Conservation (phyloP, 2,329 filamentous ascomycete genomes). For the Fusarium secorum region DNA sequence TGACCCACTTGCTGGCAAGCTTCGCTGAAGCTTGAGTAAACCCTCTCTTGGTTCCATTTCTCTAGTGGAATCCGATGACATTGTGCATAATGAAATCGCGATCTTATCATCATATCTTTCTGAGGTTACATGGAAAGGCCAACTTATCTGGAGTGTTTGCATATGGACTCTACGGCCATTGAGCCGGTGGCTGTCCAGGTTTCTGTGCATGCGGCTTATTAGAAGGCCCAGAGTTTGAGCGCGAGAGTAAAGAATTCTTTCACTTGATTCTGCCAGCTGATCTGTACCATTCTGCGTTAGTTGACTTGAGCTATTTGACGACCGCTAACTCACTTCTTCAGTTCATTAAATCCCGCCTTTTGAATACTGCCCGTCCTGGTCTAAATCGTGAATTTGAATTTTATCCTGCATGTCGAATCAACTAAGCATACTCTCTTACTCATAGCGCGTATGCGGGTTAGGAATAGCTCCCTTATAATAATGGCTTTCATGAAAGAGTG, state of each 20-base stretch:
- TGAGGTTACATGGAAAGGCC: not conserved
- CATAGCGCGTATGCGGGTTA: not conserved
- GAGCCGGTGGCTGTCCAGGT: not conserved
- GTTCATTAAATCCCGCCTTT: not conserved
- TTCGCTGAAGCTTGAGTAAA: not conserved
- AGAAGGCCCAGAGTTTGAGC: not conserved
- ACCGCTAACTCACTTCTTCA: not conserved
- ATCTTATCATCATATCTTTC: not conserved
- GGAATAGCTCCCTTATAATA: not conserved
- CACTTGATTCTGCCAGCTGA: fast-evolving
- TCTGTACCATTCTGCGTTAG: not conserved
- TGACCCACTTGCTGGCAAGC: not conserved
- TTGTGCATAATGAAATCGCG: not conserved
- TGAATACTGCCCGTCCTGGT: not conserved
- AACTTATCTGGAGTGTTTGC: not conserved
- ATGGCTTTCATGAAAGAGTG: not conserved
- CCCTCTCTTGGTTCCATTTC: not conserved
- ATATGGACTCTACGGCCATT: not conserved
- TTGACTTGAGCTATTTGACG: not conserved
- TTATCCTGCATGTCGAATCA: not conserved
- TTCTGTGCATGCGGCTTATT: not conserved
- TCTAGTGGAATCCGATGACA: not conserved
- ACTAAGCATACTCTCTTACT: not conserved
- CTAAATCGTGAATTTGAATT: not conserved
- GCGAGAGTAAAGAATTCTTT: not conserved